Percentiles rank a stretch among this genome's conserved stretches.
Evolutionary conservation across 208 protist species (phyloP).

Genomic region (Acanthamoeba lenticulata): DNA sequence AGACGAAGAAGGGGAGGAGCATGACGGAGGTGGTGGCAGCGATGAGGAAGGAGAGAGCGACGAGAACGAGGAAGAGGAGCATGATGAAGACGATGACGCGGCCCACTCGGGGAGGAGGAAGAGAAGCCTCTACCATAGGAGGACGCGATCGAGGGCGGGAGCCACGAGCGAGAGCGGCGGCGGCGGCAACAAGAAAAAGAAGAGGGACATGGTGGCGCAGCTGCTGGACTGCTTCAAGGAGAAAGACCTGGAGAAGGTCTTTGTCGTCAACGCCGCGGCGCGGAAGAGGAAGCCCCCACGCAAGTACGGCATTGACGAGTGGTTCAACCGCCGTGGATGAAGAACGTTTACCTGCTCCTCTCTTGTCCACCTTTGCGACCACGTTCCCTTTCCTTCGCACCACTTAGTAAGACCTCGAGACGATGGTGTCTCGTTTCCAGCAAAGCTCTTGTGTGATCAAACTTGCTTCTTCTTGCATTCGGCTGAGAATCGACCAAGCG

Average conservation of each 20-base stretch:
- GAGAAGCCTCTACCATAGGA: neutral
- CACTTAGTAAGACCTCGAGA: no score
- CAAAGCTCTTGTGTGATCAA: no score
- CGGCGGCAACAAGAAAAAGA: neutral
- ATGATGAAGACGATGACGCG: neutral
- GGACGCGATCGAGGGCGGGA: neutral
- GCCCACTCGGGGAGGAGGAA: neutral
- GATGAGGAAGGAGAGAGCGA: neutral
- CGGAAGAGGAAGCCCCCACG: slow-evolving; percentile 47
- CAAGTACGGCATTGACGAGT: slow-evolving; percentile 50
- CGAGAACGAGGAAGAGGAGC: neutral
- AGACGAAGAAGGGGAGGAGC: neutral
- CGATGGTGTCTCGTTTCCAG: no score
- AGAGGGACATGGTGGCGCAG: slow-evolving; percentile 30
- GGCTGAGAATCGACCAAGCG: no score
- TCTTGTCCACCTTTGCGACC: no score
- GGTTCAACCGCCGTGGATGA: slow-evolving; percentile 14
- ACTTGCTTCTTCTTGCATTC: no score
- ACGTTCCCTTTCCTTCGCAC: no score
- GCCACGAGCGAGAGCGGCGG: neutral
- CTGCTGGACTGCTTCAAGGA: slow-evolving; percentile 38
- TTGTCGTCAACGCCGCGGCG: neutral
- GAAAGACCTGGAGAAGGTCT: slow-evolving; percentile 36
- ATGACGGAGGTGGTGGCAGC: neutral
- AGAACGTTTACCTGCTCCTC: neutral